phyloP scores from a whole-genome alignment of 1,284 basidiomycete genomes.

The Trametes sp. region DNA sequence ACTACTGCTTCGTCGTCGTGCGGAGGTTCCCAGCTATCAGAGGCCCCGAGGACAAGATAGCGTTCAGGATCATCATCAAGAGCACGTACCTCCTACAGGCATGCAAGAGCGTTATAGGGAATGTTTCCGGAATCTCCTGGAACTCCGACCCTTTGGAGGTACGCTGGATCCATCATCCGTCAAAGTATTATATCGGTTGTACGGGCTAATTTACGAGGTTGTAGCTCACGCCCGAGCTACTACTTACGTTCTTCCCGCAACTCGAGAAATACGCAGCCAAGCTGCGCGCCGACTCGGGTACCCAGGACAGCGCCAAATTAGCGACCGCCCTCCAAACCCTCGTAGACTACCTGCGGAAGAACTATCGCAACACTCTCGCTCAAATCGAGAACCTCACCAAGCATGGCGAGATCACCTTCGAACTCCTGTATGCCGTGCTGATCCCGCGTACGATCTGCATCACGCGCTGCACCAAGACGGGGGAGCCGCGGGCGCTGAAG shows the following conservation, averaged over 20 bases:
- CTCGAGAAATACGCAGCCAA: slow-evolving; percentile 52
- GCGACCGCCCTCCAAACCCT: slow-evolving; percentile 47
- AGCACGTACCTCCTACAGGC: background rate
- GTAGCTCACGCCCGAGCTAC: slow-evolving; percentile 49
- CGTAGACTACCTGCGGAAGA: slow-evolving; percentile 49
- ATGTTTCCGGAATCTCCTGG: background rate
- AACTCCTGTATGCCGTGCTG: slow-evolving; percentile 50
- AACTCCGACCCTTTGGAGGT: background rate
- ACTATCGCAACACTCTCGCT: slow-evolving; percentile 55
- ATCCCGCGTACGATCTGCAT: slow-evolving; percentile 19
- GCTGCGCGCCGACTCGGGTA: slow-evolving; percentile 45
- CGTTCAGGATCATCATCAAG: background rate
- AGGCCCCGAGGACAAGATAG: background rate
- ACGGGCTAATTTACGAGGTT: no score
- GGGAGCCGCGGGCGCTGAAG: slow-evolving; percentile 53
- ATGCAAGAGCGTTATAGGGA: background rate
- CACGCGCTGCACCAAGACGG: slow-evolving; percentile 33
- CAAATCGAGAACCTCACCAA: slow-evolving; percentile 53
- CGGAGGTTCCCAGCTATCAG: background rate
- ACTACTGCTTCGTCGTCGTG: background rate
- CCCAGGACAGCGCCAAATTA: slow-evolving; percentile 48
- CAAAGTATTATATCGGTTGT: background rate
- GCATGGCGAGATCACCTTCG: slow-evolving; percentile 62
- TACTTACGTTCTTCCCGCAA: slow-evolving; percentile 55
- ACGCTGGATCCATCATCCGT: background rate